These are phyloP conservation scores for Macrolepiota dolichaula DNA, from an alignment of 768 basidiomycete genomes.

Conservation along the genomic window DNA sequence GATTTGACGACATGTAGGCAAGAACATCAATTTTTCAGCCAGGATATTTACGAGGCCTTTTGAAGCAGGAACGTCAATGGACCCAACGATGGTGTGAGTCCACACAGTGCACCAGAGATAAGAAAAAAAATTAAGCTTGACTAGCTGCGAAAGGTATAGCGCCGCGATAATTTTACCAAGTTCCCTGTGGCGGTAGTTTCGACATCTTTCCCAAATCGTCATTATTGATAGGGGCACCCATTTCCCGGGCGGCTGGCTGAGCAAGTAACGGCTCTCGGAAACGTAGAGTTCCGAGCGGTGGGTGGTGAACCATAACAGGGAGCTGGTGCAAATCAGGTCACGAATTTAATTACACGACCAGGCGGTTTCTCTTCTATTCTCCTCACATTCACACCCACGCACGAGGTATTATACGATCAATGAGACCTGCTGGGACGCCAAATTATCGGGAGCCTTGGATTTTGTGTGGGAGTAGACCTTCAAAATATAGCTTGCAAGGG, in stretches of 20 bases:
- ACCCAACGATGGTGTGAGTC: not conserved
- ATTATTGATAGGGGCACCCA: not conserved
- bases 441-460: not conserved
- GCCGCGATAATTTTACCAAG: not conserved
- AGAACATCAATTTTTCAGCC: too few species aligned
- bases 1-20: too few species aligned
- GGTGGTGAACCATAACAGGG: not conserved
- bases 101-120: too few species aligned
- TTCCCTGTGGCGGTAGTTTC: not conserved
- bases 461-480: not conserved
- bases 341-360: not conserved
- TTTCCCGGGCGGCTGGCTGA: not conserved
- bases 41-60: too few species aligned
- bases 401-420: not conserved
- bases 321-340: not conserved
- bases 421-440: not conserved
- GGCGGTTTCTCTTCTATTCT: not conserved
- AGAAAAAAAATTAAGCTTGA: too few species aligned
- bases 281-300: not conserved
- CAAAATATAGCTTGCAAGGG: not conserved
- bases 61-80: not conserved
- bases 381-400: not conserved
- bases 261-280: not conserved
- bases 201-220: not conserved
- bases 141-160: not conserved